phyloP scores from a whole-genome alignment of 2,329 filamentous ascomycete genomes.

The Colletotrichum acutatum region DNA sequence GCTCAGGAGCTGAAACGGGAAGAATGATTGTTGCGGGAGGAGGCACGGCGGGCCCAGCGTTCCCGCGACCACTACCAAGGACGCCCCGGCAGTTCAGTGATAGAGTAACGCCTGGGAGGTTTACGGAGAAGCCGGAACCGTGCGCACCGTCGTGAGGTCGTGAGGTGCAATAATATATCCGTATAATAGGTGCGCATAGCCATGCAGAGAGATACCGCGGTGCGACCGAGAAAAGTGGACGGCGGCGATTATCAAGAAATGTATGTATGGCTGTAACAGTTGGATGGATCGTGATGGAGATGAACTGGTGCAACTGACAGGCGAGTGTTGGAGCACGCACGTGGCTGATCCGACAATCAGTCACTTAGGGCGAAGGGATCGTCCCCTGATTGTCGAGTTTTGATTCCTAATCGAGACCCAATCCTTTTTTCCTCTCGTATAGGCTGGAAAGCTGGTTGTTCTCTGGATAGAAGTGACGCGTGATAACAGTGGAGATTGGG shows the following conservation, averaged over 20 bases:
- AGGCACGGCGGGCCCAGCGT: conserved; percentile 1
- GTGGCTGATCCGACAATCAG: background rate
- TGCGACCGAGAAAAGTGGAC: conserved; percentile 32
- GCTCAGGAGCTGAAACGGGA: conserved; percentile 17
- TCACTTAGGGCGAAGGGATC: background rate
- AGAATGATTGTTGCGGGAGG: conserved; percentile 6
- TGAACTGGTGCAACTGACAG: background rate
- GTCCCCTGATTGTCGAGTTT: background rate
- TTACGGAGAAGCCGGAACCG: background rate
- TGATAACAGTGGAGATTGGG: conserved; percentile 12
- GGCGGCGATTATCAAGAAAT: background rate
- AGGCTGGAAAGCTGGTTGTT: background rate
- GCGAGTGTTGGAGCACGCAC: background rate
- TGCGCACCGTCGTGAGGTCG: conserved; percentile 13
- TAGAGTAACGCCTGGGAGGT: background rate
- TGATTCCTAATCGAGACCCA: background rate
- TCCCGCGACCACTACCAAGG: background rate
- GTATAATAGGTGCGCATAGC: conserved; percentile 4
- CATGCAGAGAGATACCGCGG: conserved; percentile 24
- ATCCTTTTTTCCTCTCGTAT: background rate
- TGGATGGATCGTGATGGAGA: conserved; percentile 1
- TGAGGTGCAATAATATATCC: background rate
- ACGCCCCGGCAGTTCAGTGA: background rate
- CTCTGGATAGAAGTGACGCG: background rate
- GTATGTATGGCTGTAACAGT: background rate